Conservation (phyloP, 768 basidiomycete species). For the Boletus fagicola region DNA sequence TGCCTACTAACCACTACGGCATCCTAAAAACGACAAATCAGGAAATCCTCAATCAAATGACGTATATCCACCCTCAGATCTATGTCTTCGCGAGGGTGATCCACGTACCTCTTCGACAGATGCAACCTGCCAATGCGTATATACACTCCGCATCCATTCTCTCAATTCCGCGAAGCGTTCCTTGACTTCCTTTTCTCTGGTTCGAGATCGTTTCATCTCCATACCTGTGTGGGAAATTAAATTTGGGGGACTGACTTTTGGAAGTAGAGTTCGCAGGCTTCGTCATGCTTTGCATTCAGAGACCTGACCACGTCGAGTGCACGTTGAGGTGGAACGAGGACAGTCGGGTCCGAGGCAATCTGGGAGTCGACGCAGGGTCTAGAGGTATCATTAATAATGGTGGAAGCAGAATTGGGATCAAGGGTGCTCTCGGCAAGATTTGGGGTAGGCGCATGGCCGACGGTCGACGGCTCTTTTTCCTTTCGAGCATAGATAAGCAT, state of each 20-base stretch:
- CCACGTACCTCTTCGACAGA: conserved; percentile 47
- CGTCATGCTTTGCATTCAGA: conserved; percentile 55
- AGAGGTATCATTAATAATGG: conserved; percentile 22
- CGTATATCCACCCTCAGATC: conserved; percentile 5
- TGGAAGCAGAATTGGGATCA: conserved; percentile 11
- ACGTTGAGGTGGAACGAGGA: conserved; percentile 50
- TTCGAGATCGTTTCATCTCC: conserved; percentile 13
- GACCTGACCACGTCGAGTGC: conserved; percentile 52
- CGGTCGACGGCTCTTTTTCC: conserved; percentile 16
- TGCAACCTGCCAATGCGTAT: conserved; percentile 56
- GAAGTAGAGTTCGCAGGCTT: conserved; percentile 49
- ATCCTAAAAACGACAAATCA: conserved; percentile 38
- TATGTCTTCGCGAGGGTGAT: conserved; percentile 2
- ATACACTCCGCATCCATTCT: conserved; percentile 56
- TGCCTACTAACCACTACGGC: conserved; percentile 58
- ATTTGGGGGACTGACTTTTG: conserved; percentile 41
- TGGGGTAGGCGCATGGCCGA: conserved; percentile 16
- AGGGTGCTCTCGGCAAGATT: conserved; percentile 19
- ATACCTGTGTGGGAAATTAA: conserved; percentile 14
- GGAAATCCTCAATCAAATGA: conserved; percentile 10
- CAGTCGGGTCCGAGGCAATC: conserved; percentile 10
- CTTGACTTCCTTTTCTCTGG: conserved; percentile 45
- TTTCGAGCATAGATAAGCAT: conserved; percentile 87
- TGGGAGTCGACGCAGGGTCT: conserved; percentile 11
- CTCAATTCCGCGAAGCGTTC: conserved; percentile 50